Conservation (phyloP, 768 basidiomycete species). For the Boletus subparvulus region DNA sequence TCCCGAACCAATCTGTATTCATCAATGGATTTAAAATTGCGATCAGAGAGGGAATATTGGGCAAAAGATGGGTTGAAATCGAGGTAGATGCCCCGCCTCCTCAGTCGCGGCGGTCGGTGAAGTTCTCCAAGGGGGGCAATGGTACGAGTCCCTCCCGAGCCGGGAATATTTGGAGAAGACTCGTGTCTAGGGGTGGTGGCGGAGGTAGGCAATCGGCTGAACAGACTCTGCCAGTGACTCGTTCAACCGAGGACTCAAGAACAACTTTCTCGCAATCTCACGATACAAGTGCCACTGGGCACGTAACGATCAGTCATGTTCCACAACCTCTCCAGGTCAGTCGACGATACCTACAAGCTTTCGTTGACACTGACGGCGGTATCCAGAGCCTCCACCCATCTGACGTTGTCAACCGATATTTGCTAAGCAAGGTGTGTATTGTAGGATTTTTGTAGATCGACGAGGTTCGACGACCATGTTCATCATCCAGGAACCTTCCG, state of each 20-base stretch:
- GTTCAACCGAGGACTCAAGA: background rate
- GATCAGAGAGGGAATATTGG: background rate
- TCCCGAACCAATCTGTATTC: constrained; percentile 24
- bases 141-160: background rate
- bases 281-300: background rate
- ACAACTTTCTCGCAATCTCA: background rate
- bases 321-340: background rate
- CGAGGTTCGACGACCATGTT: no score
- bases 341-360: no score
- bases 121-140: background rate
- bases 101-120: background rate
- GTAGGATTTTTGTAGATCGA: background rate
- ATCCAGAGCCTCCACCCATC: constrained; percentile 11
- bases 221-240: background rate
- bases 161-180: constrained; percentile 1
- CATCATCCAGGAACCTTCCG: constrained; percentile 6
- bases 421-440: constrained; percentile 5
- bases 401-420: constrained; percentile 14
- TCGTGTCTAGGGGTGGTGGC: background rate
- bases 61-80: constrained; percentile 1
- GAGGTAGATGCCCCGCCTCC: background rate
- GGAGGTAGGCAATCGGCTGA: background rate
- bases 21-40: constrained; percentile 25
- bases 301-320: background rate
- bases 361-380: background rate